phyloP scores from a whole-genome alignment of 352 stramenopile genomes.

The Phytophthora syringae region DNA sequence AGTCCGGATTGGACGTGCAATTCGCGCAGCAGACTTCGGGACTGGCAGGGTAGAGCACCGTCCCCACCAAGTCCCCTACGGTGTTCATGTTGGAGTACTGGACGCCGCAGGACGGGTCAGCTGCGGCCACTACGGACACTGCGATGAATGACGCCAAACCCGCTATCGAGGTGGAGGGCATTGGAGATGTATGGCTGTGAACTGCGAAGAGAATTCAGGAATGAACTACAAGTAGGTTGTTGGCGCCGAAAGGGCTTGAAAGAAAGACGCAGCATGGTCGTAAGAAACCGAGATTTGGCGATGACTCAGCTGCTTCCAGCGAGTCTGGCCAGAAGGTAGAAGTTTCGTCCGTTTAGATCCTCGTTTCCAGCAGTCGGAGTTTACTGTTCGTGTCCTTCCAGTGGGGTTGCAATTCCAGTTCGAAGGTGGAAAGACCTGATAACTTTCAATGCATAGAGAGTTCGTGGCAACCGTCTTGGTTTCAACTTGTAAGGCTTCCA shows the following conservation, averaged over 20 bases:
- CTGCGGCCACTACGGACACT: not conserved
- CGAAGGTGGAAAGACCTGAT: not conserved
- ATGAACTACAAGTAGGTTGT: slow-evolving; percentile 5
- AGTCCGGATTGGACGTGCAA: slow-evolving; percentile 23
- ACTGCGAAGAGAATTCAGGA: slow-evolving; percentile 6
- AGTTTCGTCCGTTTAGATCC: slow-evolving; percentile 8
- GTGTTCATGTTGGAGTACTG: slow-evolving; percentile 26
- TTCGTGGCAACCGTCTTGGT: not conserved
- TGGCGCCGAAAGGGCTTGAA: not conserved
- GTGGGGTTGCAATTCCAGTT: not conserved
- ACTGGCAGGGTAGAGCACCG: slow-evolving; percentile 25
- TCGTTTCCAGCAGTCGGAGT: slow-evolving; percentile 1
- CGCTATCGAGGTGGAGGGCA: slow-evolving; percentile 1
- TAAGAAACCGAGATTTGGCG: slow-evolving; percentile 1
- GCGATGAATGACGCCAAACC: not conserved
- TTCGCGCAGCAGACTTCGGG: slow-evolving; percentile 29
- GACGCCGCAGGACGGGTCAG: slow-evolving; percentile 23
- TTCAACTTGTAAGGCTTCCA: slow-evolving; percentile 9
- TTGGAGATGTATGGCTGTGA: not conserved
- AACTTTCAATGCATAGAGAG: not conserved
- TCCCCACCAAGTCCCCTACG: slow-evolving; percentile 19
- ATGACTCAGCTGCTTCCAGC: slow-evolving; percentile 12
- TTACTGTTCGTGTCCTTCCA: slow-evolving; percentile 12
- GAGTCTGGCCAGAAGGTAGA: not conserved
- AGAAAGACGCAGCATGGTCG: slow-evolving; percentile 21